A percentile compares a stretch with the other conserved stretches of the same genome.
phyloP scores from a whole-genome alignment of 208 protist genomes.

The Acanthamoeba lenticulata region DNA sequence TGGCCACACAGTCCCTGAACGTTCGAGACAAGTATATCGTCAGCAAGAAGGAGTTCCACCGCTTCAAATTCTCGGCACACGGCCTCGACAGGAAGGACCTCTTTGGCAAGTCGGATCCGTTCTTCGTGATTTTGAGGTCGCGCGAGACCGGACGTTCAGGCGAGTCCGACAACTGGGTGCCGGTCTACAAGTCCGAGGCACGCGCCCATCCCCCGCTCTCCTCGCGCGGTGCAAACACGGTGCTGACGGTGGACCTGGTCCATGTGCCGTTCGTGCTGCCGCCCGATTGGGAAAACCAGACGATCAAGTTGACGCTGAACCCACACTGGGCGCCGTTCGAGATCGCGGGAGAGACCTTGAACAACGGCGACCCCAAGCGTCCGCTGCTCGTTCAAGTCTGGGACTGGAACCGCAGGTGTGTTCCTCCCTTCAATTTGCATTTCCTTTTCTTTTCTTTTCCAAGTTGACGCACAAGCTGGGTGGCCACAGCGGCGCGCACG shows the following conservation, averaged over 20 bases:
- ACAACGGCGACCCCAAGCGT: slow-evolving; percentile 47
- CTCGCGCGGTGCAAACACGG: too few species aligned
- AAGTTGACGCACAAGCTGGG: neutral
- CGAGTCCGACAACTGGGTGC: neutral
- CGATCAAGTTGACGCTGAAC: slow-evolving; percentile 57
- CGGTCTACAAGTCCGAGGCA: slow-evolving; percentile 57
- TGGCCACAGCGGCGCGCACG: slow-evolving; percentile 40
- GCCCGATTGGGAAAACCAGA: neutral
- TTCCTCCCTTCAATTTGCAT: too few species aligned
- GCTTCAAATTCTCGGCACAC: slow-evolving; percentile 7
- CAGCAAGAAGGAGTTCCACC: neutral
- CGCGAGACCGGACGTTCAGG: neutral
- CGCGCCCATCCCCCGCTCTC: too few species aligned
- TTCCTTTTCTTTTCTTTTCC: neutral
- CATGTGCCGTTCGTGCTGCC: neutral
- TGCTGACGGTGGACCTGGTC: too few species aligned
- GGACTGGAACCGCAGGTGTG: slow-evolving; percentile 62
- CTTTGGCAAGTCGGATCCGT: slow-evolving; percentile 63
- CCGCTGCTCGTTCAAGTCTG: slow-evolving; percentile 55
- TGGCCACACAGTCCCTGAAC: neutral
- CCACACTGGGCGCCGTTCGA: slow-evolving; percentile 20
- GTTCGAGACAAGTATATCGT: slow-evolving; percentile 38
- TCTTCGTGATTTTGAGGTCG: slow-evolving; percentile 38
- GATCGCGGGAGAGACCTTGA: neutral
- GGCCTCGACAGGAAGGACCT: slow-evolving; percentile 19